A percentile compares a stretch with the other conserved stretches of the same genome.
Evolutionary conservation across 1,284 basidiomycete species (phyloP).

Genomic region (Mycena citricolor): DNA sequence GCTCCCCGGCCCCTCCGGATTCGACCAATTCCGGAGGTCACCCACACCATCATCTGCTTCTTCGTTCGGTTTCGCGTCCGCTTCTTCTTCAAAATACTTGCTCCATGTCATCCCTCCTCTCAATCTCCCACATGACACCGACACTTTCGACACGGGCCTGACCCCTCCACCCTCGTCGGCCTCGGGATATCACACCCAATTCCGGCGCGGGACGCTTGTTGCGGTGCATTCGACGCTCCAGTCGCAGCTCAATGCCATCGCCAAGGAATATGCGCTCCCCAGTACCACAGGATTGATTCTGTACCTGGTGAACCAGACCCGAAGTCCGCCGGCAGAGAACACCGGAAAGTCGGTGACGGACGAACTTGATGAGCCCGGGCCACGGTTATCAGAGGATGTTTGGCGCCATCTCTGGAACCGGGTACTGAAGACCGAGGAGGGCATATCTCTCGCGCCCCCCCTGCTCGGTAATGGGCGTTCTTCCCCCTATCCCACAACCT

Average conservation of each 20-base stretch:
- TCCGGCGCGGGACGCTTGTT: conserved; percentile 73
- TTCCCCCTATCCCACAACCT: conserved; percentile 39
- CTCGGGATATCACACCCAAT: conserved; percentile 75
- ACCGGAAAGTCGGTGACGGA: conserved; percentile 26
- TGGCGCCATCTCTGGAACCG: conserved; percentile 82
- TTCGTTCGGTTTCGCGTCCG: conserved; percentile 34
- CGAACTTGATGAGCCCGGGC: conserved; percentile 56
- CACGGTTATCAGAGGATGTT: conserved; percentile 77
- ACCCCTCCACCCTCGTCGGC: conserved; percentile 53
- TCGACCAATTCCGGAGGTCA: conserved; percentile 51
- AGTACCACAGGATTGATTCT: conserved; percentile 76
- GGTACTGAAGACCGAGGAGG: conserved; percentile 63
- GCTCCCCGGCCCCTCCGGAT: conserved; percentile 37
- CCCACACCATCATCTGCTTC: conserved; percentile 54
- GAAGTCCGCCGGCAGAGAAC: conserved; percentile 25
- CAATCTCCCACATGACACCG: conserved; percentile 61
- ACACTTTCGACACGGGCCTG: conserved; percentile 42
- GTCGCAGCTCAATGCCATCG: conserved; percentile 73
- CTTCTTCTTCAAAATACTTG: conserved; percentile 61
- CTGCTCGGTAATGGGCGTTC: conserved; percentile 44
- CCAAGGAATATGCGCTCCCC: conserved; percentile 84
- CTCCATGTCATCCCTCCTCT: conserved; percentile 75
- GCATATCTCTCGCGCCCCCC: conserved; percentile 38
- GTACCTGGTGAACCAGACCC: conserved; percentile 58
- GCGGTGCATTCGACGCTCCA: conserved; percentile 72